Base-by-base conservation (phyloP, 495 filamentous ascomycete genomes). In the Aspergillus sparsus region DNA sequence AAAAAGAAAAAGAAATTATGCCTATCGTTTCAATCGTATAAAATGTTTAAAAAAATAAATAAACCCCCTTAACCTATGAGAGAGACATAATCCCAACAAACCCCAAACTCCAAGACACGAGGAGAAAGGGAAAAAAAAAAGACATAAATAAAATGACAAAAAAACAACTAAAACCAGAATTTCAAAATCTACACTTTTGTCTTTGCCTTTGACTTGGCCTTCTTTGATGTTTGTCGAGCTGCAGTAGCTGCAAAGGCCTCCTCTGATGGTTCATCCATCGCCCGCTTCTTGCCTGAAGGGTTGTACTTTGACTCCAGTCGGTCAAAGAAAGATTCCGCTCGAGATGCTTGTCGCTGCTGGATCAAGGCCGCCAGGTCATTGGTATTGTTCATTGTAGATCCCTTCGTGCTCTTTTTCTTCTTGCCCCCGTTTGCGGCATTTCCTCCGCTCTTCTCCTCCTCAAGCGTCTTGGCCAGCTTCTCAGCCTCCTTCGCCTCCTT, bases 281-380 rank as follows among this genome's bases (percentile, higher is more conserved):
- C 64, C 35, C 68, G 68, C 56, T 69, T 68, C 41, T 63, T 68
- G 21, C 64, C 62, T 33, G 50, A 50, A 27, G 66, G 60, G 47
- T 78, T 83, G 68, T 94, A 95, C 75, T 90, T 93, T 31, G 84
- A 90, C 60, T 87, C 90, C 34, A 96, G 63, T 49, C 78, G 68
- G 46, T 88, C 87, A 21, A 92, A 71, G 68, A 96, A 87, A 16
- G 71, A 69, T 27, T 66, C 77, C 7, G 71, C 75, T 10, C 84
- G 76, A 16, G 71, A 68, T 60, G 79, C 71, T 64, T 85, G 82
- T 32, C 82, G 75, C 62, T 76, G 72, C 62, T 84, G 78, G 53
- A 90, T 89, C 62, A 89, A 55, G 4, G 79, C 83, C 18, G 77
- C 78, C 35, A 90, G 75, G 46, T 77, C 82, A 56, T 72, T 76